phyloP scores from a whole-genome alignment of 176 grass and related monocot genomes.

The Puccinellia tenuiflora region DNA sequence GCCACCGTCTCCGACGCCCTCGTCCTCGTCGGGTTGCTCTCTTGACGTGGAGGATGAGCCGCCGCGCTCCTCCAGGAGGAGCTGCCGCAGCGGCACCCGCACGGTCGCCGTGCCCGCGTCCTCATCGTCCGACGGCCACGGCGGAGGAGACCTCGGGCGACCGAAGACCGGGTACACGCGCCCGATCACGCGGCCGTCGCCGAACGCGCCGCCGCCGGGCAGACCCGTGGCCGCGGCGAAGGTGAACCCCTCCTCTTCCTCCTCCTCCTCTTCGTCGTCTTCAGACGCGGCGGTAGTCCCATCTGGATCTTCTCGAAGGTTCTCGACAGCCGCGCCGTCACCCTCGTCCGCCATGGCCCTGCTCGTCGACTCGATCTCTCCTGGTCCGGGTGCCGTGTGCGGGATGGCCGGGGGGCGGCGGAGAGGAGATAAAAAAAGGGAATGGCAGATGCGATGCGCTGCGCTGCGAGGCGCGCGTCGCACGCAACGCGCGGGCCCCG shows the following conservation, averaged over 20 bases:
- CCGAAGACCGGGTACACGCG: slow-evolving; percentile 69
- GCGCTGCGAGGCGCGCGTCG: slow-evolving; percentile 12
- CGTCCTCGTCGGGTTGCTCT: not conserved
- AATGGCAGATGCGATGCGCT: not conserved
- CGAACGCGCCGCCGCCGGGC: not conserved
- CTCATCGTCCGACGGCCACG: not conserved
- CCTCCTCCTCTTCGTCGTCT: not conserved
- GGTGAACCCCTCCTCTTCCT: slow-evolving; percentile 14
- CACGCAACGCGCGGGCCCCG: not conserved
- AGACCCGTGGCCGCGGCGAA: not conserved
- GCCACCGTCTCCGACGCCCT: not conserved
- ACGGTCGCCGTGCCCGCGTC: not conserved
- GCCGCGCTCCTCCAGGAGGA: slow-evolving; percentile 49
- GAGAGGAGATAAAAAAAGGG: slow-evolving; percentile 40
- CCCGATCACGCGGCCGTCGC: not conserved
- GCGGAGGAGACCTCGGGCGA: slow-evolving; percentile 25
- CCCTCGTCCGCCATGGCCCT: slow-evolving; percentile 27
- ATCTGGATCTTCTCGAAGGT: not conserved
- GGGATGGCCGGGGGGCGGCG: not conserved
- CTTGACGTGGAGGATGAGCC: not conserved
- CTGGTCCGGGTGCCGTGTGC: not conserved
- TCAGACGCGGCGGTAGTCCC: too few relatives aligned
- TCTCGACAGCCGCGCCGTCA: not conserved
- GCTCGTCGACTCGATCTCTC: not conserved
- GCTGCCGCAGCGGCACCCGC: slow-evolving; percentile 39